Conservation (phyloP, 176 grass and related monocot species). For the Hyparrhenia diplandra region DNA sequence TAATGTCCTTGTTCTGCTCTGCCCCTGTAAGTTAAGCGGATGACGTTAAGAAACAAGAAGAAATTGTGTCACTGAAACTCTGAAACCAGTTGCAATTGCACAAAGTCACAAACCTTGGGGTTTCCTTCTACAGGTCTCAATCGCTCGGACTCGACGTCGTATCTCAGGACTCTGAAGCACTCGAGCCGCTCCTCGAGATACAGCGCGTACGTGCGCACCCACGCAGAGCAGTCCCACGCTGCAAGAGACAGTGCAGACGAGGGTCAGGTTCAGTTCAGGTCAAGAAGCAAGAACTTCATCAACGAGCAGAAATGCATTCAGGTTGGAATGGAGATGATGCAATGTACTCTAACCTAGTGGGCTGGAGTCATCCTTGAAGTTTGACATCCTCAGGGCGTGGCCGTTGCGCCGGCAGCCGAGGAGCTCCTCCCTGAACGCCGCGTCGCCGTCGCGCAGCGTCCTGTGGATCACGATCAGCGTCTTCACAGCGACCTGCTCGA, state of each 20-base stretch:
- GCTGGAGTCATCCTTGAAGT: constrained; percentile 88
- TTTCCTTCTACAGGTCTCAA: constrained; percentile 39
- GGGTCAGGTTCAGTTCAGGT: neutral
- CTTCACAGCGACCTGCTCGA: constrained; percentile 94
- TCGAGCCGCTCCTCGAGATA: constrained; percentile 95
- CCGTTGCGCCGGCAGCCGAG: constrained; percentile 59
- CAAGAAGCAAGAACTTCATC: neutral
- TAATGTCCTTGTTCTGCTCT: constrained; percentile 69
- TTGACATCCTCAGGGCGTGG: constrained; percentile 65
- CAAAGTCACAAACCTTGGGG: constrained; percentile 34
- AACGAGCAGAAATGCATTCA: neutral
- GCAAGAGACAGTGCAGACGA: neutral
- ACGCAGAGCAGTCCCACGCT: constrained; percentile 92
- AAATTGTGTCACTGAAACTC: neutral
- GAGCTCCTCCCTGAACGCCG: constrained; percentile 76
- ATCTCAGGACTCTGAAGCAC: constrained; percentile 68
- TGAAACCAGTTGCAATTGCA: neutral
- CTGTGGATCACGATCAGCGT: constrained; percentile 82
- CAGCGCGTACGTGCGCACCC: constrained; percentile 86
- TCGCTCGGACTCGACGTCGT: constrained; percentile 71
- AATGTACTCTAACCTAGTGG: constrained; percentile 45
- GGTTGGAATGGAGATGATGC: too few species aligned
- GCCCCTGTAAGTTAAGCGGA: constrained; percentile 29
- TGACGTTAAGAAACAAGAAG: neutral
- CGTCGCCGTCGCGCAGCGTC: constrained; percentile 63